Conservation (phyloP, 2,329 filamentous ascomycete species). For the Xylariaceae sp. region DNA sequence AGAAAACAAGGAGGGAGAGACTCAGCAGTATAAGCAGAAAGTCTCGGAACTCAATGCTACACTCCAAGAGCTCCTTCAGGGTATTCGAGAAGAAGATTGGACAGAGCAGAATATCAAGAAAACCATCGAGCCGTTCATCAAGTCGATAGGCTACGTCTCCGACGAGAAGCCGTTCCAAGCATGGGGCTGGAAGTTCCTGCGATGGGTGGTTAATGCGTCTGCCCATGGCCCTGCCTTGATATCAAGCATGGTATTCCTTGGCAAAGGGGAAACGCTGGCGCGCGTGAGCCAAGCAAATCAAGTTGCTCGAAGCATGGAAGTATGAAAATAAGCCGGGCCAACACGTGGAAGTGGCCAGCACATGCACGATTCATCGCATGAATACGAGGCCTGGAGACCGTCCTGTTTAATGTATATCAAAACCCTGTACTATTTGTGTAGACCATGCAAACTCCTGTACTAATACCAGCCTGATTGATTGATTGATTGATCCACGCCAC, state of each 20-base stretch:
- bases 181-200: slow-evolving; percentile 40
- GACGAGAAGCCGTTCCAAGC: slow-evolving; percentile 7
- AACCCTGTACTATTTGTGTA: slow-evolving; percentile 27
- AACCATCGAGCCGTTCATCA: slow-evolving; percentile 30
- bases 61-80: slow-evolving; percentile 26
- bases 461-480: slow-evolving; percentile 21
- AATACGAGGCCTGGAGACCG: background rate
- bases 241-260: slow-evolving; percentile 37
- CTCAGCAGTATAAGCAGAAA: background rate
- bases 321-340: background rate
- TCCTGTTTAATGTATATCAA: slow-evolving; percentile 14
- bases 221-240: slow-evolving; percentile 35
- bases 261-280: slow-evolving; percentile 36
- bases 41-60: slow-evolving; percentile 26
- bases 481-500: slow-evolving; percentile 12
- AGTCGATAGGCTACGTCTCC: slow-evolving; percentile 26
- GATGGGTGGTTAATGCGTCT: slow-evolving; percentile 39
- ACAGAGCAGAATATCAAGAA: slow-evolving; percentile 28
- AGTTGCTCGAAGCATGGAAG: slow-evolving; percentile 23
- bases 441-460: slow-evolving; percentile 32
- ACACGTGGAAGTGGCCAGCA: background rate
- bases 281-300: slow-evolving; percentile 32
- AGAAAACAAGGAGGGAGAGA: slow-evolving; percentile 1
- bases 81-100: slow-evolving; percentile 32
- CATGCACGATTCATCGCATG: background rate